Evolutionary conservation across 257 asterid species (phyloP).

Genomic region (Sherardia arvensis): DNA sequence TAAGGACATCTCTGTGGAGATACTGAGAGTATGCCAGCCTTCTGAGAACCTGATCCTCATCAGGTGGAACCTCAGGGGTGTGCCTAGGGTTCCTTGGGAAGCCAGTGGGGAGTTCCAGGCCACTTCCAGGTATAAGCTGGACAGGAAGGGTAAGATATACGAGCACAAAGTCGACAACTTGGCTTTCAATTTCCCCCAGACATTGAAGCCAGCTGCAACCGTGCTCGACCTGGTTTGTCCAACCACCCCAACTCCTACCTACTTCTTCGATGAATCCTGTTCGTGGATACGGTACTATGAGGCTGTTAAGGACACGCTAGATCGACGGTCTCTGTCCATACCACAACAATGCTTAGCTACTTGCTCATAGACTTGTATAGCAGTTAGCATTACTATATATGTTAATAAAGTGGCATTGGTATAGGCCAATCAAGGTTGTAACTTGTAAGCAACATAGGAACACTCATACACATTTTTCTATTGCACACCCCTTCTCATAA

Average conservation of each 20-base stretch:
- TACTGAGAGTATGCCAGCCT: slow-evolving; percentile 78
- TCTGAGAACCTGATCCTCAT: slow-evolving; percentile 65
- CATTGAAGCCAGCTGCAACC: slow-evolving; percentile 54
- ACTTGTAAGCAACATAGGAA: neutral
- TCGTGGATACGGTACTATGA: slow-evolving; percentile 60
- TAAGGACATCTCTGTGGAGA: slow-evolving; percentile 64
- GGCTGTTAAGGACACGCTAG: slow-evolving; percentile 50
- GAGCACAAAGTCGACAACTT: slow-evolving; percentile 81
- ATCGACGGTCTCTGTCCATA: slow-evolving; percentile 26
- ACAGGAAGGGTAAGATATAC: slow-evolving; percentile 66
- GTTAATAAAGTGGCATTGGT: neutral
- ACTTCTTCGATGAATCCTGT: slow-evolving; percentile 25
- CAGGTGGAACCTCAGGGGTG: slow-evolving; percentile 64
- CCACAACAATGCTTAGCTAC: slow-evolving; percentile 58
- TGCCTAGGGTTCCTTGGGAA: slow-evolving; percentile 82
- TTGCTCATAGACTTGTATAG: slow-evolving; percentile 31
- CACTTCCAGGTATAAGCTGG: slow-evolving; percentile 72
- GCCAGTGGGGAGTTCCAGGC: slow-evolving; percentile 78
- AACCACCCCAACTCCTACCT: slow-evolving; percentile 65
- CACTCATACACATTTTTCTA: neutral
- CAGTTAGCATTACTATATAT: neutral
- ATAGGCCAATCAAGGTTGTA: neutral
- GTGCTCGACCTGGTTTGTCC: slow-evolving; percentile 73
- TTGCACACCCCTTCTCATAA: neutral
- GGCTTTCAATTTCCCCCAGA: slow-evolving; percentile 68